phyloP scores from a whole-genome alignment of 2,329 filamentous ascomycete genomes.

The Parasarocladium wereldwijsianum region DNA sequence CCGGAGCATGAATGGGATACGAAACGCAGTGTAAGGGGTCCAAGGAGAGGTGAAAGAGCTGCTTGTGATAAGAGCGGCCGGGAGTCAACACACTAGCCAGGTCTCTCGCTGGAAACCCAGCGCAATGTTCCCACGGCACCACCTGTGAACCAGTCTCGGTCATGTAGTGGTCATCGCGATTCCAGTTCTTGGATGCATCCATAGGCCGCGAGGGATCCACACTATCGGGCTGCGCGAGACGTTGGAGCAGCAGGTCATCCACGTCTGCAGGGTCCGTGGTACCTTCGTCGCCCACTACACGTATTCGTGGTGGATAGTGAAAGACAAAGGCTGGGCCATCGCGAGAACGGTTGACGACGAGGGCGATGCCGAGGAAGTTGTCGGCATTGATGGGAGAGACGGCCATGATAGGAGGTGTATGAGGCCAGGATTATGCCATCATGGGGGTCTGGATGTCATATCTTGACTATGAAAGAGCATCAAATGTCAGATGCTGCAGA shows the following conservation, averaged over 20 bases:
- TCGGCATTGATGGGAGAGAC: conserved; percentile 38
- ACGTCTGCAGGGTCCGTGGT: conserved; percentile 23
- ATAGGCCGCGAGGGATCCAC: conserved; percentile 7
- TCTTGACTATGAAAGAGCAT: too few species aligned
- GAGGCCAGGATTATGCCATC: too few species aligned
- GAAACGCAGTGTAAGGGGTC: conserved; percentile 71
- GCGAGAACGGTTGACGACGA: conserved; percentile 60
- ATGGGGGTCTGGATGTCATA: too few species aligned
- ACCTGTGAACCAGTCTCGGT: conserved; percentile 41
- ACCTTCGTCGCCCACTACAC: conserved; percentile 18
- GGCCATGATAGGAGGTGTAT: conserved; percentile 11
- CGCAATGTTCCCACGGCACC: conserved; percentile 57
- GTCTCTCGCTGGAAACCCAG: conserved; percentile 61
- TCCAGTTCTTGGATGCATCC: conserved; percentile 27
- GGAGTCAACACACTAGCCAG: conserved; percentile 71
- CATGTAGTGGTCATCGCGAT: conserved; percentile 39
- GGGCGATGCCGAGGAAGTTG: conserved; percentile 54
- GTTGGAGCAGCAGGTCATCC: conserved; percentile 36
- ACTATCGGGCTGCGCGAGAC: conserved; percentile 23
- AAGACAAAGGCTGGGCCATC: conserved; percentile 74
- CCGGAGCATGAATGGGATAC: conserved; percentile 68
- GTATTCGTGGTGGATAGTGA: conserved; percentile 44
- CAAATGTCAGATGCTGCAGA: too few species aligned
- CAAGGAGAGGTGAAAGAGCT: conserved; percentile 65
- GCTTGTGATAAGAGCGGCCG: conserved; percentile 62